Base-by-base conservation (phyloP, 345 rosid genomes). In the Rhodomyrtus tomentosa region DNA sequence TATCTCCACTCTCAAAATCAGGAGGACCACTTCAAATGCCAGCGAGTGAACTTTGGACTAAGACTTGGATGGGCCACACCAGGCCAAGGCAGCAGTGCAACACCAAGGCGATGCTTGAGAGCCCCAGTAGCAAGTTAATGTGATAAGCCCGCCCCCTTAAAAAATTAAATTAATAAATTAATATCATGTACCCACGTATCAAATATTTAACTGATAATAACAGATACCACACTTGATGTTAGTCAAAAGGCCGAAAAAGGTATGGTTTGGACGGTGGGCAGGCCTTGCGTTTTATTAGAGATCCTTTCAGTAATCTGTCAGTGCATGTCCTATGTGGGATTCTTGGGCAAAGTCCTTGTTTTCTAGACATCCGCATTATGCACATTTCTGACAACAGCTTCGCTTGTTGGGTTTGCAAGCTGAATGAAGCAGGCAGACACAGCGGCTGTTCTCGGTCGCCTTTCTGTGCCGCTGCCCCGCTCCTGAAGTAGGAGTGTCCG, bases 181-280 rank as follows among this genome's bases (percentile, higher is more conserved):
- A 89, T 85, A 90, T 89, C 89, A 50, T 89, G 90, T 89, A 49
- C 86, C 52, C 89, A 88, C 91, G 83, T 87, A 88, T 91, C 93
- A 90, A 86, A 91, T 91, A 92, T 91, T 92, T 89, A 91, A 91
- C 90, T 91, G 91, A 90, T 91, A 92, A 92, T 89, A 90, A 89
- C 89, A 90, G 91, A 91, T 92, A 90, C 91, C 90, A 90, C 92
- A 90, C 92, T 90, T 91, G 92, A 91, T 92, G 92, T 90, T 90
- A 92, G 91, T 92, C 91, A 90, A 91, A 90, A 91, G 93, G 93
- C 94, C 92, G 92, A 92, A 92, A 90, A 92, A 90, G 92, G 91
- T 90, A 91, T 90, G 91, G 52, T 5, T 76, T 84, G 68, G 3
- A 2, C 25, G 0, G 7, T 2, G 3, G 55, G 29, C 56, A 50